Evolutionary conservation across 345 rosid genomes (phyloP), one percentile per base, ranked within the genome.

Genomic region (Eutrema yunnanense): DNA sequence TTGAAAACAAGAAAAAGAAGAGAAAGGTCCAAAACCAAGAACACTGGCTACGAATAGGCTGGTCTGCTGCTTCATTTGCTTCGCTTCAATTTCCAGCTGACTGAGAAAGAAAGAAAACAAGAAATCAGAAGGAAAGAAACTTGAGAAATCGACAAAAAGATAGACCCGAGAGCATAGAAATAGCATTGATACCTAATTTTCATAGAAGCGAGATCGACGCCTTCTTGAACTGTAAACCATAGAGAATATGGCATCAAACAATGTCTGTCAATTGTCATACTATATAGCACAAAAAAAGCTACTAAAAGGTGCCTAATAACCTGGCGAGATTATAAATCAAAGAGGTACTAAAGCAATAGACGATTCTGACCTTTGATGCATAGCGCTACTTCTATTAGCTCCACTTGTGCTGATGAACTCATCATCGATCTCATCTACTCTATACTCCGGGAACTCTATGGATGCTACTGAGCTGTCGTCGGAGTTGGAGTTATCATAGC

Each of bases 401-500:
- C 78, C 84, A 69, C 72, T 83, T 37, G 88, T 56, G 74, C 66
- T 86, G 62, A 81, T 82, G 76, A 84, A 83, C 53, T 92, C 99
- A 66, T 91, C 96, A 76, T 90, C 93, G 10, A 80, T 82, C 79
- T 92, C 99, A 75, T 92, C 96, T 85, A 83, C 73, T 82, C 96
- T 87, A 76, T 84, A 85, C 63, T 88, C 97, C 5, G 96, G 77
- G 74, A 82, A 87, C 56, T 92, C 96, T 29, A 86, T 78, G 12
- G 97, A 95, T 44, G 92, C 74, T 51, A 95, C 96, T 46, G 99
- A 95, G 82, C 92, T 90, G 65, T 88, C 97, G 73, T 92, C 97
- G 73, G 96, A 95, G 78, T 85, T 87, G 26, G 97, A 95, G 66
- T 81, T 81, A 46, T 87, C 90, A 53, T 84, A 83, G 69, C 89